phyloP scores from a whole-genome alignment of 768 basidiomycete species.

The Cantharellus anzutake region DNA sequence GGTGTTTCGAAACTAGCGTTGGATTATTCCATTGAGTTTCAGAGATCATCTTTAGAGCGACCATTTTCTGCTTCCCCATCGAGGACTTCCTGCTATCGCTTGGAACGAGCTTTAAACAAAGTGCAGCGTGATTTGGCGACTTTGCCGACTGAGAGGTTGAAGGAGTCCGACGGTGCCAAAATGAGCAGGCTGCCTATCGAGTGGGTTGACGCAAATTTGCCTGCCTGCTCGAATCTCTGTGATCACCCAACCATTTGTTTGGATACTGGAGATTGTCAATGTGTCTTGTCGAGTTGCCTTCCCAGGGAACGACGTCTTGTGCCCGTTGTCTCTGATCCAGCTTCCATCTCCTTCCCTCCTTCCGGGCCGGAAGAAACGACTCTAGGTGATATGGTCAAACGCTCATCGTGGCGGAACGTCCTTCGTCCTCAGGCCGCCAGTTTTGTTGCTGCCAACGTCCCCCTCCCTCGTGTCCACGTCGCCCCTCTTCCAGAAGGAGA shows the following conservation, averaged over 20 bases:
- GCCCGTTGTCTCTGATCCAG: conserved; percentile 9
- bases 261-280: conserved; percentile 18
- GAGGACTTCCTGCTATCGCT: conserved; percentile 4
- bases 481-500: conserved; percentile 13
- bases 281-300: conserved; percentile 16
- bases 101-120: conserved; percentile 2
- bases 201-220: conserved; percentile 15
- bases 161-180: neutral
- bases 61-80: conserved; percentile 1
- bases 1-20: conserved; percentile 6
- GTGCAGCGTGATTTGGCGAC: conserved; percentile 5
- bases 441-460: conserved; percentile 11
- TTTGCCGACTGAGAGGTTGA: neutral
- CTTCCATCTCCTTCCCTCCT: neutral
- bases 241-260: conserved; percentile 17
- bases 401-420: conserved; percentile 14
- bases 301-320: conserved; percentile 12
- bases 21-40: conserved; percentile 16
- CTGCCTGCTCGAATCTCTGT: conserved; percentile 19
- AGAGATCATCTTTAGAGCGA: conserved; percentile 14
- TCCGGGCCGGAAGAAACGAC: neutral
- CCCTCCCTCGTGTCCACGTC: conserved; percentile 16
- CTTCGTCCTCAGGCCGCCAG: conserved; percentile 14
- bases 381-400: conserved; percentile 9
- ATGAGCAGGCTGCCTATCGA: conserved; percentile 3